Evolutionary conservation across 2,329 filamentous ascomycete species (phyloP), one percentile per base, ranked within the genome.

Genomic region (Fusarium concolor): DNA sequence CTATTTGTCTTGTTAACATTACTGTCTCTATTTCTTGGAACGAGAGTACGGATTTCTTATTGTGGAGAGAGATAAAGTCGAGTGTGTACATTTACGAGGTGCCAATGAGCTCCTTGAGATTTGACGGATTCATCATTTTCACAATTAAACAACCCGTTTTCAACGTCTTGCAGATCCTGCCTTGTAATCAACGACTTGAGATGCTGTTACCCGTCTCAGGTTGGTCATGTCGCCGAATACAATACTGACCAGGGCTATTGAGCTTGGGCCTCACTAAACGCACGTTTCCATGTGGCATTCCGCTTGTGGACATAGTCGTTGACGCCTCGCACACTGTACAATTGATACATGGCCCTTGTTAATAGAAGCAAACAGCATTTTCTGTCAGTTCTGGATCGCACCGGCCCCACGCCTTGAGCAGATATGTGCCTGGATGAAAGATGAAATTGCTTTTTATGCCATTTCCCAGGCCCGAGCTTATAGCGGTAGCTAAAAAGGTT

Each of bases 271-370:
- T 47, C 50, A 26, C 42, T 37, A 45, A 39, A 66, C 18, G 39
- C 61, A 69, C 33, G 49, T 46, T 56, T 51, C 55, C 67, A 61
- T 70, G 44, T 56, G 54, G 54, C 60, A 70, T 58, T 47, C 31
- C 46, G 15, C 31, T 62, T 51, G 28, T 63, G 45, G 56, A 24
- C 45, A 43, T 59, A 38, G 42, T 38, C 20, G 37, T 57, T 58
- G 56, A 60, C 52, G 59, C 50, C 53, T 65, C 38, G 42, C 70
- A 73, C 66, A 73, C 62, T 68, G 70, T 67, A 60, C 28, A 43
- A 49, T 47, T 41, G 50, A 39, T 46, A 64, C 18, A 38, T 35
- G 51, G n/a, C 33, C 39, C 44, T 38, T 57, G 52, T 41, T 58
- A 10, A 11, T 46, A 9, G 39, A 58, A 33, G 64, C 63, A 70